These are phyloP conservation scores for Hsuehochloa calcarea DNA, from an alignment of 176 grass and related monocot species.

Conservation along the genomic window DNA sequence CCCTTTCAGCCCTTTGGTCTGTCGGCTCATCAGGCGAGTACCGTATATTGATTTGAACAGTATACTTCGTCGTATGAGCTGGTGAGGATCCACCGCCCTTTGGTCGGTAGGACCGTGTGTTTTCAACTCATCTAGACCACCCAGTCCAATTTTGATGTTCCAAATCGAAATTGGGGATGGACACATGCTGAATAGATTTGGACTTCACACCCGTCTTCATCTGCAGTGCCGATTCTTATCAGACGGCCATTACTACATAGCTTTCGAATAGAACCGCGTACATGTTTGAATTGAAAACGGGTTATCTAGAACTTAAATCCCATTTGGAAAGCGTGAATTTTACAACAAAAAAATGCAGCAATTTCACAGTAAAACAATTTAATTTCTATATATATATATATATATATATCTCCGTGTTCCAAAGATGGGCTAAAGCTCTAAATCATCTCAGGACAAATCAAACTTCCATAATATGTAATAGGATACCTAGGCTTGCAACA, in stretches of 20 bases:
- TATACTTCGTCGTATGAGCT: background rate
- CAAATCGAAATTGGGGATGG: background rate
- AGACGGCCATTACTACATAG: background rate
- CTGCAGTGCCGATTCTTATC: background rate
- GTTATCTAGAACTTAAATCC: background rate
- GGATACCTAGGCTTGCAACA: background rate
- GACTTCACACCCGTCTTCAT: background rate
- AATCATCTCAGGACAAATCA: no score
- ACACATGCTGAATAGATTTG: background rate
- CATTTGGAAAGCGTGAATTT: background rate
- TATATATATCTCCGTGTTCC: background rate
- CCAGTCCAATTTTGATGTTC: background rate
- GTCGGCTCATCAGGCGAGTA: background rate
- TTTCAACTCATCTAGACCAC: background rate
- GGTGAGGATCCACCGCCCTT: background rate
- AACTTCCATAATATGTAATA: background rate
- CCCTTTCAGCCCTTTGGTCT: background rate
- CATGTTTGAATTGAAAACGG: background rate
- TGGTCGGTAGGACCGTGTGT: background rate
- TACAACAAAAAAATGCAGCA: background rate
- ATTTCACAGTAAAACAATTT: background rate
- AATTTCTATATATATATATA: background rate
- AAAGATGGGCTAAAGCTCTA: no score
- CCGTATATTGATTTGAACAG: background rate
- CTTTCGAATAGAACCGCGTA: background rate